Evolutionary conservation across 2,329 filamentous ascomycete species (phyloP).

Genomic region (Zarea fungicola): DNA sequence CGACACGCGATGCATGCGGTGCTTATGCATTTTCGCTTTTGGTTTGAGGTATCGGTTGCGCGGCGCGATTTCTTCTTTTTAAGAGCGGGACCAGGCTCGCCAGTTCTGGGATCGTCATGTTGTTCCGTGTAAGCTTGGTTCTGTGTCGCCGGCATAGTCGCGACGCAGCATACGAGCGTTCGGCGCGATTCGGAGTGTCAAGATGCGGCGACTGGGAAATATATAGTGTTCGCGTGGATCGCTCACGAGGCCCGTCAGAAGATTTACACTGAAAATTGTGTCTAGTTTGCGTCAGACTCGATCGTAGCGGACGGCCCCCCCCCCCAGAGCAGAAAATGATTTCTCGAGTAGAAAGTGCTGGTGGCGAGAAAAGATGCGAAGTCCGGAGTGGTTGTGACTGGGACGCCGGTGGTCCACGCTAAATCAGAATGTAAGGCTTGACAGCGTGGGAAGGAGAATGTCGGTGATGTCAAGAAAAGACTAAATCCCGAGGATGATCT

Average conservation of each 20-base stretch:
- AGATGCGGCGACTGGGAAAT: too few relatives aligned
- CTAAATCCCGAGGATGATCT: too few relatives aligned
- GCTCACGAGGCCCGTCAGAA: too few relatives aligned
- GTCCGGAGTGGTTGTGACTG: background rate
- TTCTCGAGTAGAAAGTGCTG: background rate
- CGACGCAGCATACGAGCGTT: slow-evolving; percentile 10
- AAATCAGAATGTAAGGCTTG: too few relatives aligned
- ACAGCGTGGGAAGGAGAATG: too few relatives aligned
- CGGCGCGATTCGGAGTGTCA: background rate
- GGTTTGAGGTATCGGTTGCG: slow-evolving; percentile 40
- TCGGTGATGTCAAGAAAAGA: too few relatives aligned
- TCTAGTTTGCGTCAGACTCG: background rate
- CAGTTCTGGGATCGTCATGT: slow-evolving; percentile 2
- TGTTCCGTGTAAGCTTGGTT: background rate
- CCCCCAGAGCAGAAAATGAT: too few relatives aligned
- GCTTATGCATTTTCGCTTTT: slow-evolving; percentile 73
- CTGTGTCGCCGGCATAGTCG: slow-evolving; percentile 5
- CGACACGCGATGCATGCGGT: slow-evolving; percentile 81
- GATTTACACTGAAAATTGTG: too few relatives aligned
- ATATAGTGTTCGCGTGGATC: too few relatives aligned
- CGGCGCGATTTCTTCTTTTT: slow-evolving; percentile 48
- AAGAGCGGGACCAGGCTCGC: slow-evolving; percentile 13
- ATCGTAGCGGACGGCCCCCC: too few relatives aligned
- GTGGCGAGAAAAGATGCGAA: too few relatives aligned
- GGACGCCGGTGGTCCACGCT: background rate